A percentile compares a stretch with the other conserved stretches of the same genome.
Evolutionary conservation across 257 asterid genomes (phyloP).

Genomic region (Cruciata laevipes): DNA sequence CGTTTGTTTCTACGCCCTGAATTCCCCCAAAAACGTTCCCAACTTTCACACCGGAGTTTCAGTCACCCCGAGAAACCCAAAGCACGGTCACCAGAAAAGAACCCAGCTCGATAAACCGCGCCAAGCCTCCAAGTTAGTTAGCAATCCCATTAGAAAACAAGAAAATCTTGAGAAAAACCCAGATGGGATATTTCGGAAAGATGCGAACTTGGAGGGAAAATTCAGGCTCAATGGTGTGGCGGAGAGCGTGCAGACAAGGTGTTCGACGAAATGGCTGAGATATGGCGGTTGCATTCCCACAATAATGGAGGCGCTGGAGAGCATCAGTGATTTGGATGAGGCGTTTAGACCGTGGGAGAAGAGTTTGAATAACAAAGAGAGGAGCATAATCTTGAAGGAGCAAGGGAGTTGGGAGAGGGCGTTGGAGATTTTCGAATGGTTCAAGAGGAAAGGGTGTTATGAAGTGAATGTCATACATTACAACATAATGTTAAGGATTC

Average conservation of each 20-base stretch:
- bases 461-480: slow-evolving; percentile 88
- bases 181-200: slow-evolving; percentile 19
- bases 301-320: slow-evolving; percentile 62
- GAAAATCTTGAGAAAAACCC: slow-evolving; percentile 16
- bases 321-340: slow-evolving; percentile 49
- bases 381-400: slow-evolving; percentile 83
- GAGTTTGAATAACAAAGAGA: slow-evolving; percentile 73
- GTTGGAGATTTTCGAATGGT: slow-evolving; percentile 82
- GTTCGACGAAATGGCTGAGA: slow-evolving; percentile 82
- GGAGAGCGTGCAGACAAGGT: slow-evolving; percentile 36
- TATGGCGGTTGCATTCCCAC: slow-evolving; percentile 79
- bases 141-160: slow-evolving; percentile 11
- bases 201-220: slow-evolving; percentile 14
- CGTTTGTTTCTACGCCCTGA: slow-evolving; percentile 38
- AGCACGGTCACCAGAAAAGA: slow-evolving; percentile 24
- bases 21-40: slow-evolving; percentile 32
- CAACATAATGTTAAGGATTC: slow-evolving; percentile 71
- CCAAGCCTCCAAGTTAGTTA: background rate
- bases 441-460: slow-evolving; percentile 57
- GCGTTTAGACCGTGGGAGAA: slow-evolving; percentile 73
- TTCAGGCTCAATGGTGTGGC: slow-evolving; percentile 12
- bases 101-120: slow-evolving; percentile 18
- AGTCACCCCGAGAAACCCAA: slow-evolving; percentile 22
- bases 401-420: slow-evolving; percentile 82
- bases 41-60: slow-evolving; percentile 29